Evolutionary conservation across 2,329 filamentous ascomycete genomes (phyloP), one percentile per base, ranked within the genome.

Genomic region (Teratosphaeria viscida): DNA sequence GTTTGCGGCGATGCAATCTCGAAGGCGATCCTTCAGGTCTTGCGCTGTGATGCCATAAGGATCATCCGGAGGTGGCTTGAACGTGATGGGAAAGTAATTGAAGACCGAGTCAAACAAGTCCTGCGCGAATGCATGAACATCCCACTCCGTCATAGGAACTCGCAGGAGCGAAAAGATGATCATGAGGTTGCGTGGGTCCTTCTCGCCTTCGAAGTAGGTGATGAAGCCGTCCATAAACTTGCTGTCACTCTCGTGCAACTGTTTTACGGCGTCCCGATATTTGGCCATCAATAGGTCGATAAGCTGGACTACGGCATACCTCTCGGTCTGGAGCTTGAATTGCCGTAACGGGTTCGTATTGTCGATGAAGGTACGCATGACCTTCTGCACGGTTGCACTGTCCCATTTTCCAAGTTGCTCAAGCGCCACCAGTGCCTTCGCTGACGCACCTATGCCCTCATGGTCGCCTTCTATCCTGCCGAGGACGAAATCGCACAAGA

Each of bases 11-110:
- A 88, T 83, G 68, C 85, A 88, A 52, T 83, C 81, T 62, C 83
- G 78, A 14, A 88, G 70, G 32, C 85, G 79, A 57, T 81, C 79
- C 67, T 88, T 88, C 60, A 88, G 71, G 66, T 88, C 82, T 65
- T 87, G 84, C 2, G 85, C 83, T 2, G 85, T 87, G 62, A 88
- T 87, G 1, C 84, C 83, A 62, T 87, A 88, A 1, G 85, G 85
- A 67, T 88, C 85, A 63, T 87, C 84, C 11, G 84, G 85, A 1
- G 85, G 85, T 11, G 85, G 85, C 66, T 83, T 80, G 72, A 88
- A 88, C 0, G 85, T 87, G 64, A 88, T 87, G 0, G 85, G 85
- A 68, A 88, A 88, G 70, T 88, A 88, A 66, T 86, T 87, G 72
- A 87, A 88, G 19, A 86, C 84, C 3, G 84, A 79, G 64, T 88